These are phyloP conservation scores for Fusarium pininemorale DNA, from an alignment of 2,329 filamentous ascomycete species.

Conservation along the genomic window DNA sequence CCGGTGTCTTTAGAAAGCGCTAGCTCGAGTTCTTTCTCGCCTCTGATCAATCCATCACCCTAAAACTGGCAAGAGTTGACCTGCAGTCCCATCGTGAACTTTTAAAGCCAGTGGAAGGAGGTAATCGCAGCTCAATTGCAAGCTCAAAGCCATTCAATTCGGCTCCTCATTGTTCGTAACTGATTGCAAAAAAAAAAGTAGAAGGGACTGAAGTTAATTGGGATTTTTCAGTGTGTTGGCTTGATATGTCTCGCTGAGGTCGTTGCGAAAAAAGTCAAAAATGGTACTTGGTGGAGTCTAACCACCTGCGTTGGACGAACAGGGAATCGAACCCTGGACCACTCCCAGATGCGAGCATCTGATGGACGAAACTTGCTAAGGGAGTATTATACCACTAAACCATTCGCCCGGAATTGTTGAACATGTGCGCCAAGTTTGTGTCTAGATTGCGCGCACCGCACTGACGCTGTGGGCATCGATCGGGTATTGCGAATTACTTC, in stretches of 20 bases:
- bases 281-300: background rate
- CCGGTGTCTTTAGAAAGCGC: background rate
- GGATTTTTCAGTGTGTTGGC: too few relatives aligned
- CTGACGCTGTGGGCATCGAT: accelerated
- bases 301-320: slow-evolving; percentile 3
- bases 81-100: accelerated
- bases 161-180: accelerated
- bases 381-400: slow-evolving; percentile 19
- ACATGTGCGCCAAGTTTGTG: accelerated
- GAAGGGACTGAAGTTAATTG: too few relatives aligned
- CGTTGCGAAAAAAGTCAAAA: background rate
- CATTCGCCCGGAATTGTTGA: slow-evolving; percentile 3
- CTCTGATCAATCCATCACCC: background rate
- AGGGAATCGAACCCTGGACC: slow-evolving; percentile 17
- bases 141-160: accelerated
- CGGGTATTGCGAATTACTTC: accelerated
- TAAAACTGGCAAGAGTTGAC: background rate
- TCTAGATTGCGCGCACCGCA: accelerated
- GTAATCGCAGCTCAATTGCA: background rate
- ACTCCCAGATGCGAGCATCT: slow-evolving; percentile 5
- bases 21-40: background rate
- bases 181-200: background rate
- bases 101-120: background rate
- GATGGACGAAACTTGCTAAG: slow-evolving; percentile 7
- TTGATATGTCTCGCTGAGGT: too few relatives aligned